Evolutionary conservation across 2,329 filamentous ascomycete genomes (phyloP).

Genomic region (Fusarium subtropicale): DNA sequence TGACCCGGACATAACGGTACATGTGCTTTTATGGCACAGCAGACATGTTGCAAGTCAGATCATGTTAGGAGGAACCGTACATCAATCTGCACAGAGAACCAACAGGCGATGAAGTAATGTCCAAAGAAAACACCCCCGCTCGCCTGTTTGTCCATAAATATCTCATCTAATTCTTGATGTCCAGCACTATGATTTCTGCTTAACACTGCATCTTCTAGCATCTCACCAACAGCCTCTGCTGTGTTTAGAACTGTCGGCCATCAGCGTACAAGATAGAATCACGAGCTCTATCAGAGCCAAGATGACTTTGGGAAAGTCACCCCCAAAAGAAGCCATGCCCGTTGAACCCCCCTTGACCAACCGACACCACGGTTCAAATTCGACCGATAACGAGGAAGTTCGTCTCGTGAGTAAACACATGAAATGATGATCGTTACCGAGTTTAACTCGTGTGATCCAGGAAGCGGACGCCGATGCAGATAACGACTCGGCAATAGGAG

Average conservation of each 20-base stretch:
- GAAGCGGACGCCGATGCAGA: background rate
- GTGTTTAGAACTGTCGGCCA: no score
- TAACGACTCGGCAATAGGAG: conserved; percentile 14
- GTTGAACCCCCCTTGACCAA: fast-evolving
- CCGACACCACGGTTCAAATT: background rate
- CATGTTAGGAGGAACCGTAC: background rate
- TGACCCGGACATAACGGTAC: no score
- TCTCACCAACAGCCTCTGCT: no score
- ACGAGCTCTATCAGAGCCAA: background rate
- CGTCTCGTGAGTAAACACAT: background rate
- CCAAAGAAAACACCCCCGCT: background rate
- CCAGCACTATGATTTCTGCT: no score
- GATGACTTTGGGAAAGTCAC: fast-evolving
- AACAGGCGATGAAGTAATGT: background rate
- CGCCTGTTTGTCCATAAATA: background rate
- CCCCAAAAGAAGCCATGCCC: fast-evolving
- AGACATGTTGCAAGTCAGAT: background rate
- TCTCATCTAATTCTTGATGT: no score
- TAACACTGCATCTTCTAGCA: no score
- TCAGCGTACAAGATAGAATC: background rate
- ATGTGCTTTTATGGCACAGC: background rate
- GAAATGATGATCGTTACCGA: background rate
- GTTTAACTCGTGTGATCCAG: background rate
- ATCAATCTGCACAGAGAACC: background rate
- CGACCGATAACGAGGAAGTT: fast-evolving